Evolutionary conservation across 2,329 filamentous ascomycete genomes (phyloP).

Genomic region (Penicillium italicum): DNA sequence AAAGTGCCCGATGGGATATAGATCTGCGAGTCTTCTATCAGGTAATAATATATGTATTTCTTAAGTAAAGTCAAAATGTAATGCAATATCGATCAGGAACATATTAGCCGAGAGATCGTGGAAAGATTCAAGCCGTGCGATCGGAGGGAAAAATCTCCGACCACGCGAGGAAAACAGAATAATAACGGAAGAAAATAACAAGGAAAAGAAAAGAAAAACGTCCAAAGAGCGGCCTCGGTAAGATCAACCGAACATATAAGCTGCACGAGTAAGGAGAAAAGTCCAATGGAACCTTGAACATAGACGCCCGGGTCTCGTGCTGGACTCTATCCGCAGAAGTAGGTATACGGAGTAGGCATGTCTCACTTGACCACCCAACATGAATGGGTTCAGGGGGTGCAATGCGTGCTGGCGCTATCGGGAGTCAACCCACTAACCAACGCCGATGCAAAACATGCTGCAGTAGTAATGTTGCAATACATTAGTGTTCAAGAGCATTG

Average conservation of each 20-base stretch:
- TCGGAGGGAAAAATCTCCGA: constrained; percentile 16
- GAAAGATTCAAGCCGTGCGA: neutral
- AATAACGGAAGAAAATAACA: neutral
- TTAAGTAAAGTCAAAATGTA: neutral
- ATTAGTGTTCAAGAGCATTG: constrained; percentile 4
- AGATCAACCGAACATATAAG: constrained; percentile 6
- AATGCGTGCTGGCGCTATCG: constrained; percentile 12
- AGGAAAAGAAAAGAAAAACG: neutral
- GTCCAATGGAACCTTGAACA: neutral
- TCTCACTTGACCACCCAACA: constrained; percentile 17
- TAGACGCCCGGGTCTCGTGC: neutral
- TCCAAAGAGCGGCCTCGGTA: constrained; percentile 6
- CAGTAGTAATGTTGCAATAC: constrained; percentile 22
- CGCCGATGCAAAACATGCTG: constrained; percentile 21
- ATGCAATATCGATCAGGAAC: constrained; percentile 1
- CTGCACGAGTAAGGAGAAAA: constrained; percentile 5
- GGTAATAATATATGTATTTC: neutral
- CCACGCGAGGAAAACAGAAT: neutral
- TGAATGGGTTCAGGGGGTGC: constrained; percentile 13
- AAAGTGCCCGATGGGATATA: neutral
- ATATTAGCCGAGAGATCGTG: constrained; percentile 3
- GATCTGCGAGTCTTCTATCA: neutral
- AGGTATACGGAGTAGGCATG: too few species aligned
- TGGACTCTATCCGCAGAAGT: constrained; percentile 16
- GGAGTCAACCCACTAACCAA: constrained; percentile 10